phyloP scores from a whole-genome alignment of 306 rosid species.

The Gynostemma pentaphyllum region DNA sequence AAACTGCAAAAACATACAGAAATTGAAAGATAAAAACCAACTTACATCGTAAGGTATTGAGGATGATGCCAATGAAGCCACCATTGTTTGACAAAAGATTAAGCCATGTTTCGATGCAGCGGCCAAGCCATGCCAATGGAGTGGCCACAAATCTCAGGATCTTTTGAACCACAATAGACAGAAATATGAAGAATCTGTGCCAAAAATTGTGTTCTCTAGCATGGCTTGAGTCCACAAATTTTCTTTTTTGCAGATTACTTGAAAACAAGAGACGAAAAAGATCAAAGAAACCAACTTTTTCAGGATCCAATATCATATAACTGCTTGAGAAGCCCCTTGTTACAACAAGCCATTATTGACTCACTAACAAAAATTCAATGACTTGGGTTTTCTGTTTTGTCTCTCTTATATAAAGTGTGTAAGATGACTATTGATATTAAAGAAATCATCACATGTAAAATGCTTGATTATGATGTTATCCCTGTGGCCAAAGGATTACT shows the following conservation, averaged over 20 bases:
- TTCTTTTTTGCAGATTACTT: constrained; percentile 21
- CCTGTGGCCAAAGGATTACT: too few relatives aligned
- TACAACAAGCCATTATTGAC: neutral
- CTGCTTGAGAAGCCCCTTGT: constrained; percentile 18
- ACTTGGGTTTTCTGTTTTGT: too few relatives aligned
- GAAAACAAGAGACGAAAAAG: constrained; percentile 28
- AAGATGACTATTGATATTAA: too few relatives aligned
- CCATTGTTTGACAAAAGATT: constrained; percentile 43
- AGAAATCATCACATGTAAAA: too few relatives aligned
- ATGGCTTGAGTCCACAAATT: constrained; percentile 27
- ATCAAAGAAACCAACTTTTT: constrained; percentile 29
- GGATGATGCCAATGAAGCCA: constrained; percentile 32
- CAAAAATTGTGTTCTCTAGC: constrained; percentile 11
- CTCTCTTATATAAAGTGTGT: too few relatives aligned
- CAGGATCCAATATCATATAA: constrained; percentile 37
- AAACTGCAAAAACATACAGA: too few relatives aligned
- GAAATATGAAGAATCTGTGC: constrained; percentile 56
- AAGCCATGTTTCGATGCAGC: constrained; percentile 27
- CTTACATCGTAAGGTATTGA: constrained; percentile 33
- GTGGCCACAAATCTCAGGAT: constrained; percentile 5
- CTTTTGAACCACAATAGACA: constrained; percentile 36
- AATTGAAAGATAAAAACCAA: neutral
- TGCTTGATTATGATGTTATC: too few relatives aligned
- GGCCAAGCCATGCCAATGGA: constrained; percentile 27
- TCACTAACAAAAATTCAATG: too few relatives aligned